phyloP scores from a whole-genome alignment of 73 alveolate genomes.

The Paramecium tetraurelia region DNA sequence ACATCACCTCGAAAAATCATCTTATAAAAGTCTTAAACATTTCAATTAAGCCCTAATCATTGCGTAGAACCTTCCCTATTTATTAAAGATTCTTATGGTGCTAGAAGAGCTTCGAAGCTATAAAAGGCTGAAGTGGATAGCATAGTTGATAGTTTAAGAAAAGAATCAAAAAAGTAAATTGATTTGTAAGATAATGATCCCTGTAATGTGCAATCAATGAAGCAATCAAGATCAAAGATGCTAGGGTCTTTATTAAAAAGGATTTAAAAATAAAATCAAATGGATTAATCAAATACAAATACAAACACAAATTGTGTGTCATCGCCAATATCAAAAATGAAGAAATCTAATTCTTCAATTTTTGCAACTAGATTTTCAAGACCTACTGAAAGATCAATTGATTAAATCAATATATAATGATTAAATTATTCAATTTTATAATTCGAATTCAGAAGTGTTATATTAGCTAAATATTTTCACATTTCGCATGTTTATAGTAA shows the following conservation, averaged over 20 bases:
- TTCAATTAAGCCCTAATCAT: neutral
- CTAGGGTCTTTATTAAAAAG: neutral
- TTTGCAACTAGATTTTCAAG: neutral
- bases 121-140: neutral
- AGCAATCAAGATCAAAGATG: neutral
- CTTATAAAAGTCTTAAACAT: neutral
- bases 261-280: neutral
- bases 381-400: neutral
- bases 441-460: neutral
- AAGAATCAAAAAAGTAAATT: neutral
- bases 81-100: neutral
- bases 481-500: neutral
- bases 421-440: neutral
- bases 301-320: neutral
- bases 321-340: neutral
- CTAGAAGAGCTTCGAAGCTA: neutral
- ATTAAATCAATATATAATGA: neutral
- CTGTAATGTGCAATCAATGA: neutral
- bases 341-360: neutral
- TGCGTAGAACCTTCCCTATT: neutral
- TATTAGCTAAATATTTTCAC: neutral
- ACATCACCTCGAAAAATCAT: neutral
- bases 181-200: neutral
- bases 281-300: neutral
- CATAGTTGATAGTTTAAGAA: neutral